Base-by-base conservation (phyloP, 2,329 filamentous ascomycete species). In the Pseudogymnoascus sp. region DNA sequence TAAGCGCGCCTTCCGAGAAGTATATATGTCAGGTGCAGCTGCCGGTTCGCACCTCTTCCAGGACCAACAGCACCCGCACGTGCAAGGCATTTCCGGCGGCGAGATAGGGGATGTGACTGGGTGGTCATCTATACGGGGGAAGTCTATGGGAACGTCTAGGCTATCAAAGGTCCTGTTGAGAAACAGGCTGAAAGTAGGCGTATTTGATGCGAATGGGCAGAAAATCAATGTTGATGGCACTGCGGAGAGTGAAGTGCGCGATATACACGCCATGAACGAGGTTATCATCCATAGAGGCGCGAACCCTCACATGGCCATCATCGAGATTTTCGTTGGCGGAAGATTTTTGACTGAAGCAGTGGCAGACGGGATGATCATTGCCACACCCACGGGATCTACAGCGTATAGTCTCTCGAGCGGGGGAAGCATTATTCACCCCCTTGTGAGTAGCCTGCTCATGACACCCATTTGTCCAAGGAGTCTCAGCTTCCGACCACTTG, bases 381-480 rank as follows among this genome's bases (percentile, higher is more conserved):
- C 88, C 64, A 96, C 92, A 0, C 94, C 94, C 0, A 99, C 94
- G 0, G 94, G 94, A 2, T 95, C 89, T 38, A 99, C 94, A 0
- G 94, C 94, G 0, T 99, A 99, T 76, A 94, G 88, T 61, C 80
- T 99, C n/a, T 94, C 88, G 65, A 89, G 88, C 2, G 94, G 94
- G 2, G 94, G 94, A 0, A 89, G 87, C 66, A 97, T 99, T 66
- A 89, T 97, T 38, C 94, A 99, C 71, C 94, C 94, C 0, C 80
- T 96, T 1, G 92, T 97, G 2, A 87, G 89, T 35, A 90, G 89
- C 1, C 80, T 97, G 12, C 82, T 96, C 23, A 82, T 99, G 60
- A 99, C 94, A 0, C 92, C 94, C 21, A 96, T 99, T 69, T 96
- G 92, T 70, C 90, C 94, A 0, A 85, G 94, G 61, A 95, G 89